These are phyloP conservation scores for Mycosphaerella arachidis DNA, from an alignment of 2,329 filamentous ascomycete species.

Conservation along the genomic window DNA sequence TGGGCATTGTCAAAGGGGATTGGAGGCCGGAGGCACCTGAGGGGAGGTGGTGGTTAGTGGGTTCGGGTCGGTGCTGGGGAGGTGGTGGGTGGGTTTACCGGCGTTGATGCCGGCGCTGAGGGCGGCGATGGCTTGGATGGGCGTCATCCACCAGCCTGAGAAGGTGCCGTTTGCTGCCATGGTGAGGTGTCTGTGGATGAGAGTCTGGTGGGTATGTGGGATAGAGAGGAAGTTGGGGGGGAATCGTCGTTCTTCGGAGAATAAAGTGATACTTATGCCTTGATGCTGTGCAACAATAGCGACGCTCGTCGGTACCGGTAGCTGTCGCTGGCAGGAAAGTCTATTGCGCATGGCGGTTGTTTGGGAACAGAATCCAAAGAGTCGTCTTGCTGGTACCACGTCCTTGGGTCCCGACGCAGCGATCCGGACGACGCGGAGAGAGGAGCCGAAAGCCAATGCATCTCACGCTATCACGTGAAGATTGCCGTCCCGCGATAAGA, in stretches of 20 bases:
- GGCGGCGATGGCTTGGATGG: conserved; percentile 28
- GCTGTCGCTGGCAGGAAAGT: neutral
- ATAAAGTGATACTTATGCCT: neutral
- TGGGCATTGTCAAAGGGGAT: conserved; percentile 32
- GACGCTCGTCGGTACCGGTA: neutral
- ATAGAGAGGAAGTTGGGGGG: neutral
- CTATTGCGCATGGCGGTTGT: neutral
- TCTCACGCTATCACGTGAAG: neutral
- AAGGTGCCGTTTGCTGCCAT: conserved; percentile 26
- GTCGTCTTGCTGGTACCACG: neutral
- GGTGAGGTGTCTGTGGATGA: neutral
- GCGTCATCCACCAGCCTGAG: conserved; percentile 28
- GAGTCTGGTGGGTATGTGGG: neutral
- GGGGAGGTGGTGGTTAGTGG: neutral
- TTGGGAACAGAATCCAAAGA: neutral
- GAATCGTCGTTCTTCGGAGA: neutral
- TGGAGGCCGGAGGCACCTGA: conserved; percentile 31
- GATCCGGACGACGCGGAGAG: neutral
- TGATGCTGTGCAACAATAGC: neutral
- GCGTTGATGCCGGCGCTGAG: conserved; percentile 31
- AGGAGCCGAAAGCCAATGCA: neutral
- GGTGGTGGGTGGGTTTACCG: conserved; percentile 13
- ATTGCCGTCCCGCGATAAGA: neutral
- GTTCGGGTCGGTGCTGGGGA: neutral
- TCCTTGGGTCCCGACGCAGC: neutral